Base-by-base conservation (phyloP, 108 stramenopile species). In the Epithemia pelagica region DNA sequence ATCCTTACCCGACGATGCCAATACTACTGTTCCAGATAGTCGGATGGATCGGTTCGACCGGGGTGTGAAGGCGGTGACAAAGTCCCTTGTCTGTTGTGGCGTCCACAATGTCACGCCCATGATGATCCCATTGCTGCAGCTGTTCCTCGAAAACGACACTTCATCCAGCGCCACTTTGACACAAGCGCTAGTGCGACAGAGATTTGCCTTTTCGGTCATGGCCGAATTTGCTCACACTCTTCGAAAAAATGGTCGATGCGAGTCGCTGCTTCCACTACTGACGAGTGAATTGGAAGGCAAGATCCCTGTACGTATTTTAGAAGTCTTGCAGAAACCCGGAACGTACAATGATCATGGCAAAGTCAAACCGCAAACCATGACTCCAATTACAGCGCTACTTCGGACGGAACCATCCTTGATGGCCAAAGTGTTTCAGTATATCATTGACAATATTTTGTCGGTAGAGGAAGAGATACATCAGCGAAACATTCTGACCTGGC, bases 171-270 rank as follows among this genome's bases (percentile, higher is more conserved):
- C 56, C 25, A 18, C 52, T 15, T 19, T 20, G 20, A 15, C 15
- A 52, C 52, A 20, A 19, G 52, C 22, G 21, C 26, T 58, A 27
- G 7, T 58, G 25, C 7, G 56, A 27, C 22, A 26, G 8, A 23
- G 56, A 58, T 23, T 27, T 58, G 56, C 25, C 21, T 58, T 58
- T 58, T 58, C 56, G 7, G 21, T 58, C 5, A 7, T 58, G 56
- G 56, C 56, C 22, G 25, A 18, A 23, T 58, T 58, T n/a, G 56
- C 56, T 27, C 26, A 19, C 18, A 20, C 15, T 52, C 52, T 52
- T 20, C 52, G 52, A 19, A n/a, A n/a, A n/a, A n/a, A n/a, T n/a
- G n/a, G n/a, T 46, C 10, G 37, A 46, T 10, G 15, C 15, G 37
- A 15, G 15, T 46, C 37, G 5, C 5, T 46, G 15, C 15, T 46